phyloP scores from a whole-genome alignment of 805 yeast genomes.

The Grigorovia transvaalensis region DNA sequence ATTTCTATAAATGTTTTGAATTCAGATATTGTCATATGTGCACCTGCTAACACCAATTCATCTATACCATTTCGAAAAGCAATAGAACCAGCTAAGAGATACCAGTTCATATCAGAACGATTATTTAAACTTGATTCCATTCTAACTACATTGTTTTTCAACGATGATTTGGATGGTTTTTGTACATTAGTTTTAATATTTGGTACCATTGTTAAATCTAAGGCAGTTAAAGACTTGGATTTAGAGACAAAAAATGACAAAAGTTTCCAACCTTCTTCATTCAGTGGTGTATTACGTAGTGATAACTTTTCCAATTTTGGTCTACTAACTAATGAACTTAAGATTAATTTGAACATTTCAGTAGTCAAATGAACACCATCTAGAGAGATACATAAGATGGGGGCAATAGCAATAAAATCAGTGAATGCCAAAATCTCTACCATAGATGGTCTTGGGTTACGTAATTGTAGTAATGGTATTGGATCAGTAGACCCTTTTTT shows the following conservation, averaged over 20 bases:
- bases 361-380: slow-evolving; percentile 70
- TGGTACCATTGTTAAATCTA: slow-evolving; percentile 51
- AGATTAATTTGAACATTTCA: slow-evolving; percentile 63
- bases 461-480: slow-evolving; percentile 59
- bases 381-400: slow-evolving; percentile 62
- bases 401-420: slow-evolving; percentile 80
- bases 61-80: slow-evolving; percentile 69
- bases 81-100: slow-evolving; percentile 62
- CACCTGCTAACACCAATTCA: slow-evolving; percentile 73
- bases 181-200: slow-evolving; percentile 30
- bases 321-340: slow-evolving; percentile 56
- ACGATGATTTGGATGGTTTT: slow-evolving; percentile 29
- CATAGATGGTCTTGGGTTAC: slow-evolving; percentile 81
- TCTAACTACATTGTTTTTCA: slow-evolving; percentile 22
- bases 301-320: slow-evolving; percentile 61
- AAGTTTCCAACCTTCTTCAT: slow-evolving; percentile 68
- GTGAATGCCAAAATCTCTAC: slow-evolving; percentile 80
- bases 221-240: slow-evolving; percentile 43
- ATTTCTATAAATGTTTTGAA: slow-evolving; percentile 49
- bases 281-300: slow-evolving; percentile 68
- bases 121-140: slow-evolving; percentile 31
- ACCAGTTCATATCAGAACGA: slow-evolving; percentile 78
- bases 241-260: slow-evolving; percentile 68
- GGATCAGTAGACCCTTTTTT: slow-evolving; percentile 71
- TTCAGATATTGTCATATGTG: slow-evolving; percentile 49